Evolutionary conservation across 768 basidiomycete species (phyloP).

Genomic region (Wakefieldia striispora): DNA sequence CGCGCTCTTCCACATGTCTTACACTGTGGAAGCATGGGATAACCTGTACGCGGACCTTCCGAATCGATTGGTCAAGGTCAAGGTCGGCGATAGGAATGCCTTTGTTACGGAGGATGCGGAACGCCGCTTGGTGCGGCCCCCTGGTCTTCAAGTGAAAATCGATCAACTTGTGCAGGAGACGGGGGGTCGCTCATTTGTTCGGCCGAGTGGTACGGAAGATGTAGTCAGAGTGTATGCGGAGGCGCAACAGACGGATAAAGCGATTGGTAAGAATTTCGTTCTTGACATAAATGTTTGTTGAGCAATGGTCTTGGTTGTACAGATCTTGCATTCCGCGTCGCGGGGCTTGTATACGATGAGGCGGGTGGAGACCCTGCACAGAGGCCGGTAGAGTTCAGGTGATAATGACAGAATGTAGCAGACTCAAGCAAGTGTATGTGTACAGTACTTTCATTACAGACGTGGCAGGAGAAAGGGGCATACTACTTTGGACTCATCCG

Average conservation of each 20-base stretch:
- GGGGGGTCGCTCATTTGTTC: conserved; percentile 87
- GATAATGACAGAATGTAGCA: conserved; percentile 9
- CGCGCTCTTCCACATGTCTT: conserved; percentile 86
- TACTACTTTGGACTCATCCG: neutral
- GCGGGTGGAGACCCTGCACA: conserved; percentile 73
- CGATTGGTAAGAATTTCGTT: conserved; percentile 60
- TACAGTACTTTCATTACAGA: neutral
- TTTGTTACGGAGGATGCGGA: conserved; percentile 96
- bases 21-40: conserved; percentile 86
- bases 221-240: conserved; percentile 98
- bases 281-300: neutral
- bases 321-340: conserved; percentile 87
- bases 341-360: conserved; percentile 81
- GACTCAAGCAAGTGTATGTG: neutral
- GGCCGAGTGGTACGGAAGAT: conserved; percentile 98
- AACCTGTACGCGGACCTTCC: conserved; percentile 90
- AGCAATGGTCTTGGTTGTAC: conserved; percentile 4
- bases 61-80: conserved; percentile 91
- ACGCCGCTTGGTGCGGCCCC: conserved; percentile 77
- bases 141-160: conserved; percentile 76
- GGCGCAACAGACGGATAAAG: conserved; percentile 67
- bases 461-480: no score
- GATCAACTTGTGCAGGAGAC: conserved; percentile 81
- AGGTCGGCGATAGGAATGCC: conserved; percentile 73
- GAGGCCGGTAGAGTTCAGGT: conserved; percentile 81